Conservation (phyloP, 129 eudicot genomes). For the Chrysanthemum seticuspe region DNA sequence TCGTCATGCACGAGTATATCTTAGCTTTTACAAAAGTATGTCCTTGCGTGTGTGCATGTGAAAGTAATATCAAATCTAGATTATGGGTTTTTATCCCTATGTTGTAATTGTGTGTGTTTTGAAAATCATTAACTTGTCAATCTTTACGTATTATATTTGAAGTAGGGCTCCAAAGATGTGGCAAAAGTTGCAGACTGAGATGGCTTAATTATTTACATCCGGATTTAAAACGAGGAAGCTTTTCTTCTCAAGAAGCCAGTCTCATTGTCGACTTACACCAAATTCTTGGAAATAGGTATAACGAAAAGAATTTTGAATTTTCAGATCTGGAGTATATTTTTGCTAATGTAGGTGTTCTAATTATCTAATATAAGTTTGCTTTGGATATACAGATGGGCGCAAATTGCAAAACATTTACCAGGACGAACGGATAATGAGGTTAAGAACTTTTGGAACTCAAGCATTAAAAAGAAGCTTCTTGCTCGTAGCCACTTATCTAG, state of each 20-base stretch:
- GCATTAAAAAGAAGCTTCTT: slow-evolving; percentile 67
- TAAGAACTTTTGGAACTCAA: slow-evolving; percentile 74
- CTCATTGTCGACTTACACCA: slow-evolving; percentile 68
- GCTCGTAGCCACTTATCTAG: slow-evolving; percentile 39
- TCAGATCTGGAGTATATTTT: neutral
- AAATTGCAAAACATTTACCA: slow-evolving; percentile 66
- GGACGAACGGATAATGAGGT: slow-evolving; percentile 74
- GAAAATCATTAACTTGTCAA: neutral
- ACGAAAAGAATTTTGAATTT: neutral
- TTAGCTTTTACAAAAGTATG: neutral
- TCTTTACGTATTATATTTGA: neutral
- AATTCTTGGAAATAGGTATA: slow-evolving; percentile 69
- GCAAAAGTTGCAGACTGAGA: slow-evolving; percentile 81
- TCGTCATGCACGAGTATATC: slow-evolving; percentile 20
- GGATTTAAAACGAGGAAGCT: slow-evolving; percentile 72
- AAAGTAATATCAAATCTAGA: neutral
- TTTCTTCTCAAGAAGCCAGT: slow-evolving; percentile 67
- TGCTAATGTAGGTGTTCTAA: neutral
- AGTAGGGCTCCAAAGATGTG: slow-evolving; percentile 78
- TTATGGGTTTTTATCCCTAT: neutral
- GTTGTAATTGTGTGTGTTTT: no score
- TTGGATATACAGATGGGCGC: slow-evolving; percentile 51
- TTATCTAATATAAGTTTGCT: neutral
- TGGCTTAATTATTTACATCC: slow-evolving; percentile 90
- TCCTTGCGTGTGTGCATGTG: neutral